Base-by-base conservation (phyloP, 345 rosid species). In the Hibiscus trionum region DNA sequence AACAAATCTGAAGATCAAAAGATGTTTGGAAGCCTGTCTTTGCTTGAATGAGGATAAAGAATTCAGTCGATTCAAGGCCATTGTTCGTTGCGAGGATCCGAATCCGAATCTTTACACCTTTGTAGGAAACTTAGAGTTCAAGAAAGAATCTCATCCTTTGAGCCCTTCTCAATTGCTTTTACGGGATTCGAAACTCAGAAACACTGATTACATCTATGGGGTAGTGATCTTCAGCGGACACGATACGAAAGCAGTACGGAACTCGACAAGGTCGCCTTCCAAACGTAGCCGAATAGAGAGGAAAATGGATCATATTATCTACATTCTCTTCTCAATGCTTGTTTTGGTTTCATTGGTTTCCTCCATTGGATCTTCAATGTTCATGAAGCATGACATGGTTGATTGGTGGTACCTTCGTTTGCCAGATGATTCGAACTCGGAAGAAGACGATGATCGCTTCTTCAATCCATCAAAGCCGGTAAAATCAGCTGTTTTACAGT, bases 181-280 rank as follows among this genome's bases (percentile, higher is more conserved):
- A 24, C 81, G 97, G 78, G 97, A 89, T 64, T 91, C 97, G 0
- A 91, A 89, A 72, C 97, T 91, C 12, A 73, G 86, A 57, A 91
- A 91, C 80, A 91, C 94, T 0, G 77, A 81, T 57, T 88, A 82
- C 73, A 31, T 86, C 10, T 86, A 89, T 72, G 93, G 97, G 11
- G 91, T 81, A 1, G 94, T 80, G 37, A 72, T 91, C 15, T 91
- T 91, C 74, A 91, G 77, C 1, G 94, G 94, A 4, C 87, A 83
- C 69, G 93, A 91, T 58, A 89, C 87, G 3, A 89, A 91, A 76
- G 91, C 77, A 1, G 82, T 86, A 42, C 76, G 81, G 73, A 88
- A 91, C 71, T 87, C 94, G 5, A 91, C 90, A 4, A 78, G 70
- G 42, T 84, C 97, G 2, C 94, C 97, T 47, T 89, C 93, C 0